A percentile compares a stretch with the other conserved stretches of the same genome.
Evolutionary conservation across 495 filamentous ascomycete genomes (phyloP).

Genomic region (Xylaria longipes): DNA sequence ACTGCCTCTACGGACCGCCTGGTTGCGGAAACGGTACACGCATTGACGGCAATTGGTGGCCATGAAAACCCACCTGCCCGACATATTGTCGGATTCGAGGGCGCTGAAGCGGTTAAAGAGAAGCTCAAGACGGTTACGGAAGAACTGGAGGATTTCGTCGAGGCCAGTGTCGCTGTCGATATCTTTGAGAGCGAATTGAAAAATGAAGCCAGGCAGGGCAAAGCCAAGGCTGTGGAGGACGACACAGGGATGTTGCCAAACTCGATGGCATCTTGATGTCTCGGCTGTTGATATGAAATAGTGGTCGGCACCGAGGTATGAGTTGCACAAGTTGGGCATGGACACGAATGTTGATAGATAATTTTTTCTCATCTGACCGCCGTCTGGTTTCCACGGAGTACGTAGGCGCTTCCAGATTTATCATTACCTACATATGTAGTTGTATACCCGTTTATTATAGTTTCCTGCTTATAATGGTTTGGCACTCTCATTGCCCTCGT

Average conservation of each 20-base stretch:
- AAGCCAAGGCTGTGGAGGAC: constrained; percentile 27
- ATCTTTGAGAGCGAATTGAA: constrained; percentile 65
- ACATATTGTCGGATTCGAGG: constrained; percentile 93
- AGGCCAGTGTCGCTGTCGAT: constrained; percentile 84
- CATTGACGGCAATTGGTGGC: constrained; percentile 87
- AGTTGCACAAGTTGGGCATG: background rate
- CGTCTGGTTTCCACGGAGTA: background rate
- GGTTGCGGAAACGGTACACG: constrained; percentile 88
- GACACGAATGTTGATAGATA: background rate
- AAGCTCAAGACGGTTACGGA: constrained; percentile 96
- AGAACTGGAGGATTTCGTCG: constrained; percentile 94
- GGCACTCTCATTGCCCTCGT: background rate
- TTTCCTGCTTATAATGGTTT: background rate
- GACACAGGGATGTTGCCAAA: background rate
- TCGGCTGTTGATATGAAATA: background rate
- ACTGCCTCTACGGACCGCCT: constrained; percentile 69
- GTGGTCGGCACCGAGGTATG: background rate
- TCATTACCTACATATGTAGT: background rate
- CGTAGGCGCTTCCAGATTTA: background rate
- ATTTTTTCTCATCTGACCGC: background rate
- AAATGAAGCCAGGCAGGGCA: constrained; percentile 51
- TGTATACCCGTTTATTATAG: background rate
- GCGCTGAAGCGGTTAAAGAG: constrained; percentile 87
- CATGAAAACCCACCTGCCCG: constrained; percentile 95
- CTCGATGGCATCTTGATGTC: constrained; percentile 10